Evolutionary conservation across 2,329 filamentous ascomycete genomes (phyloP), one percentile per base, ranked within the genome.

Genomic region (Colletotrichum musicola): DNA sequence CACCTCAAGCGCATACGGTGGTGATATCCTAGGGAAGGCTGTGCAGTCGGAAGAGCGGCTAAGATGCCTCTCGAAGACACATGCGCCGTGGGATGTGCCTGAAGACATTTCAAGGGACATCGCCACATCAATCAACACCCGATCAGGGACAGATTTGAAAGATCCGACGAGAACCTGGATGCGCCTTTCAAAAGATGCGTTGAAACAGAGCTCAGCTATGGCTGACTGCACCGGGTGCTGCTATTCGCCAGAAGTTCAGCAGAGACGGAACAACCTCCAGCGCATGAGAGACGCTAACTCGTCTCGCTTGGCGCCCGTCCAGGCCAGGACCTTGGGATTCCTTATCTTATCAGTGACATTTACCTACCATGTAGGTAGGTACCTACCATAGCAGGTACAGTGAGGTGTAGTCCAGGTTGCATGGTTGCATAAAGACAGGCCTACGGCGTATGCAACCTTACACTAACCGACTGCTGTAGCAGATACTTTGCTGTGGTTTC

Each of bases 201-300:
- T 65, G 50, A 66, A 66, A 69, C 66, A 27, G 50, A 50, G 44
- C 49, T 66, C 62, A 69, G 62, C 65, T 68, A 55, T 27, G 35
- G 58, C 42, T 57, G 44, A 25, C 46, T 46, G 49, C 16, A 27
- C 13, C 30, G 13, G 46, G 44, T 49, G 14, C 35, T 54, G 30
- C 18, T 38, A 69, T 69, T 69, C 35, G 66, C 27, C 27, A 18
- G 16, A 50, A 53, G 5, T 56, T 66, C 56, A 57, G 66, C 66
- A 55, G 35, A 66, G 50, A 57, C 51, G 44, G 56, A 69, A 57
- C 35, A 69, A 66, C 50, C 44, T 66, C 50, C 62, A 35, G 44
- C 25, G 62, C 62, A 68, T 65, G 18, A 55, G 22, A 40, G 49
- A 46, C 18, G 54, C 62, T 53, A 62, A 35, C 38, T 47, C 30